Percentiles rank a stretch among this genome's conserved stretches.
phyloP scores from a whole-genome alignment of 208 protist genomes.

The Zelonia costaricensis region DNA sequence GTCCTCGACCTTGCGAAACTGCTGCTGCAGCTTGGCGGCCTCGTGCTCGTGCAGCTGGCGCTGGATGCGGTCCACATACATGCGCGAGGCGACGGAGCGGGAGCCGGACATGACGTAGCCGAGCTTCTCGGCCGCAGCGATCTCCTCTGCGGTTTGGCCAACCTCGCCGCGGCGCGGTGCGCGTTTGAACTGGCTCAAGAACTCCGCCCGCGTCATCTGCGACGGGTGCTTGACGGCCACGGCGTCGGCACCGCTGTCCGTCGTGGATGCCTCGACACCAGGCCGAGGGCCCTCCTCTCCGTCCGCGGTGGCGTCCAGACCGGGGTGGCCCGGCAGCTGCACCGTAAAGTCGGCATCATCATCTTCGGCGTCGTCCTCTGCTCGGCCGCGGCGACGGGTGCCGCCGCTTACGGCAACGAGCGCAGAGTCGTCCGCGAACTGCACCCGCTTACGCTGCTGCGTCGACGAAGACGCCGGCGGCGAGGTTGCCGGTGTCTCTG shows the following conservation, averaged over 20 bases:
- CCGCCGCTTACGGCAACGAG: too few species aligned
- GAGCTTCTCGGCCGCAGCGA: constrained; percentile 76
- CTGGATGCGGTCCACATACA: constrained; percentile 87
- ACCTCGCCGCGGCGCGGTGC: constrained; percentile 86
- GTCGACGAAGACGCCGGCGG: too few species aligned
- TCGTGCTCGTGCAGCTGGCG: constrained; percentile 90
- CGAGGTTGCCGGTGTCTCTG: neutral
- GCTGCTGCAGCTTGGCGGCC: constrained; percentile 83
- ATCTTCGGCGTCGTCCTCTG: neutral
- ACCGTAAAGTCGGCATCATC: constrained; percentile 11
- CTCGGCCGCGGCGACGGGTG: neutral
- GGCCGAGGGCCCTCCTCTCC: neutral
- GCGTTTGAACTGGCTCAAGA: constrained; percentile 86
- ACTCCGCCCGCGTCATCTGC: constrained; percentile 89
- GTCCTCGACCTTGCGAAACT: constrained; percentile 89
- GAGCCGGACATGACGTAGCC: constrained; percentile 93
- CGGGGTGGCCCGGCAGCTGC: constrained; percentile 1
- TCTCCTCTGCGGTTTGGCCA: constrained; percentile 77
- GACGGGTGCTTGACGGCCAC: constrained; percentile 73
- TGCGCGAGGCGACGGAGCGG: constrained; percentile 75
- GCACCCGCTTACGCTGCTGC: constrained; percentile 24
- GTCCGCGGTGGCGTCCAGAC: neutral
- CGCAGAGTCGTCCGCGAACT: constrained; percentile 7
- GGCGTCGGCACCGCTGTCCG: neutral
- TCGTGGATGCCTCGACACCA: neutral